Evolutionary conservation across 306 rosid species (phyloP).

Genomic region (Cucumis sativus): DNA sequence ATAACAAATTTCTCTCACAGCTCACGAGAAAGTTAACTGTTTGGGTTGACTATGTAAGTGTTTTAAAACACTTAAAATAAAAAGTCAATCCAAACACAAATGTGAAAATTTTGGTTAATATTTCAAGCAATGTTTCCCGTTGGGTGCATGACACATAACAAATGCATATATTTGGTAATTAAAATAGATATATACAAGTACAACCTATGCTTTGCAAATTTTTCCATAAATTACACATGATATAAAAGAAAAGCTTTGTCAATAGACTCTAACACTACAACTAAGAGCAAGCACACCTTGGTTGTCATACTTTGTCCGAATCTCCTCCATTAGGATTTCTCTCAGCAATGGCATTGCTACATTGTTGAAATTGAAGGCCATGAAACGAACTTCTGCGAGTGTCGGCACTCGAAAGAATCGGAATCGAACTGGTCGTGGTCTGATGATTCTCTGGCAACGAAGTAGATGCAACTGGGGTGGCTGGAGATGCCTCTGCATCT

Average conservation of each 20-base stretch:
- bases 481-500: slow-evolving; percentile 42
- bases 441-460: slow-evolving; percentile 18
- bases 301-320: slow-evolving; percentile 12
- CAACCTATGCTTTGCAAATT: neutral
- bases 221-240: neutral
- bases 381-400: slow-evolving; percentile 33
- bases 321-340: slow-evolving; percentile 27
- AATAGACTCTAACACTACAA: neutral
- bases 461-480: slow-evolving; percentile 14
- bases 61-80: no score
- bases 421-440: slow-evolving; percentile 16
- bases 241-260: neutral
- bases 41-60: no score
- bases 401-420: slow-evolving; percentile 17
- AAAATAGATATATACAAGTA: neutral
- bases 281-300: neutral
- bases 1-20: neutral
- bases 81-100: no score
- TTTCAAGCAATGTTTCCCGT: no score
- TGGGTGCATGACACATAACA: neutral
- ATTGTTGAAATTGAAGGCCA: slow-evolving; percentile 50
- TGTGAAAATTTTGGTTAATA: no score
- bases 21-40: no score
- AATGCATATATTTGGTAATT: neutral
- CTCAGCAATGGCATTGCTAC: slow-evolving; percentile 35